phyloP scores from a whole-genome alignment of 768 basidiomycete genomes.

The Amanita polypyramis region DNA sequence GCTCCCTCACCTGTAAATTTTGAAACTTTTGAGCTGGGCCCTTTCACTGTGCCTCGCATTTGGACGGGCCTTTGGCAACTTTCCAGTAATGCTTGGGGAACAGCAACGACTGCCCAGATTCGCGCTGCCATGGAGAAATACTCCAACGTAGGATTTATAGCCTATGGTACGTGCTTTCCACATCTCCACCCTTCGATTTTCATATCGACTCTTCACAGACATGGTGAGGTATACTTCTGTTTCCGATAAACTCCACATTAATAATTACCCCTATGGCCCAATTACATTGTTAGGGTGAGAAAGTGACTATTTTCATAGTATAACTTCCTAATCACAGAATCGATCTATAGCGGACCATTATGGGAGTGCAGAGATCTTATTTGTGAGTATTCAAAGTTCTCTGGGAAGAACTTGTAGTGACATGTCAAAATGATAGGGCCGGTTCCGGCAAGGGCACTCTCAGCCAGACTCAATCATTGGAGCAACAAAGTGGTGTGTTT shows the following conservation, averaged over 20 bases:
- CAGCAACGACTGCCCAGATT: conserved; percentile 53
- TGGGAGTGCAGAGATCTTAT: conserved; percentile 73
- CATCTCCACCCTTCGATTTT: background rate
- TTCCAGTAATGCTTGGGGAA: conserved; percentile 81
- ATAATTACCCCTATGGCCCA: background rate
- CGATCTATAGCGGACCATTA: conserved; percentile 66
- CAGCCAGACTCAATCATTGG: conserved; percentile 40
- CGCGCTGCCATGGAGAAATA: conserved; percentile 58
- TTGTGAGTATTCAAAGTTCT: conserved; percentile 33
- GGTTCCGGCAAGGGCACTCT: conserved; percentile 43
- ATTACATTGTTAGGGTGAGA: conserved; percentile 18
- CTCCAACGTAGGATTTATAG: conserved; percentile 49
- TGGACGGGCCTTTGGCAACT: conserved; percentile 83
- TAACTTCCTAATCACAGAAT: background rate
- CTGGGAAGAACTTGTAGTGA: conserved; percentile 5
- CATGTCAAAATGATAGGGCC: conserved; percentile 39
- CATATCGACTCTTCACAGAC: conserved; percentile 16
- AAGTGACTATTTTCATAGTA: background rate
- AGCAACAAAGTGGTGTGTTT: conserved; percentile 85
- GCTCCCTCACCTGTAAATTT: background rate
- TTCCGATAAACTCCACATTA: background rate
- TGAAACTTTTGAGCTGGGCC: conserved; percentile 48
- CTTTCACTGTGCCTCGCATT: conserved; percentile 47
- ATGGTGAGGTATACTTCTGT: conserved; percentile 21
- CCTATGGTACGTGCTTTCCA: conserved; percentile 37